phyloP scores from a whole-genome alignment of 1,284 basidiomycete species.

The Phaffia rhodozyma region DNA sequence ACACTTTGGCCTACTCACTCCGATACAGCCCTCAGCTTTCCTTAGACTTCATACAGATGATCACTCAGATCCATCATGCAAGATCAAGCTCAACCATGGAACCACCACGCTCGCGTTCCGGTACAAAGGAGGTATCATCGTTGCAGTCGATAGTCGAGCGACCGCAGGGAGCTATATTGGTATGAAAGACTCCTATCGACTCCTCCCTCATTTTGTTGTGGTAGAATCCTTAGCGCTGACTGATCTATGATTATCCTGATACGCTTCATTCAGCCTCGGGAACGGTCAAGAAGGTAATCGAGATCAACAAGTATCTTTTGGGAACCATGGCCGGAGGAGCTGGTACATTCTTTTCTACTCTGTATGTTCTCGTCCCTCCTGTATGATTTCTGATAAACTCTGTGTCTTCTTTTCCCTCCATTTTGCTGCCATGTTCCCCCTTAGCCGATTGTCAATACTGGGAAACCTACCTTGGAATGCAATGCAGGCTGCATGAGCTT shows the following conservation, averaged over 20 bases:
- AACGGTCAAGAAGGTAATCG: conserved; percentile 97
- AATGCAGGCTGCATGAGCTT: conserved; percentile 92
- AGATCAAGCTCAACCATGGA: conserved; percentile 97
- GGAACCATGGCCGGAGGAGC: conserved; percentile 99
- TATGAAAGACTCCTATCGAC: conserved; percentile 33
- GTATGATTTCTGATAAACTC: not conserved
- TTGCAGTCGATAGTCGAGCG: conserved; percentile 93
- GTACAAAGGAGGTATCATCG: conserved; percentile 92
- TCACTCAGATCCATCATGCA: conserved; percentile 78
- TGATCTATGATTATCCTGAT: not conserved
- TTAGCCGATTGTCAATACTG: conserved; percentile 85
- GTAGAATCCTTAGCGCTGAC: not conserved
- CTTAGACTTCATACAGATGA: conserved; percentile 84
- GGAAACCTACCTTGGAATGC: conserved; percentile 98
- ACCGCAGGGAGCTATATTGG: conserved; percentile 96
- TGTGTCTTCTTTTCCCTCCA: not conserved
- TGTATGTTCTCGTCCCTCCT: conserved; percentile 38
- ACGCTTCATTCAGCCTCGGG: conserved; percentile 54
- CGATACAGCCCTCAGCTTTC: conserved; percentile 67
- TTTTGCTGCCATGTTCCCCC: not conserved
- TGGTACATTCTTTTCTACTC: conserved; percentile 42
- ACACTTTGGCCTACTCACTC: conserved; percentile 12
- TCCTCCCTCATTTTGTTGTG: not conserved
- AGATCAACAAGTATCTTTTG: conserved; percentile 96
- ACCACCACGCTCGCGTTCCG: conserved; percentile 97